A percentile compares a stretch with the other conserved stretches of the same genome.
Evolutionary conservation across 768 basidiomycete genomes (phyloP).

Genomic region (Leucocoprinus sp.): DNA sequence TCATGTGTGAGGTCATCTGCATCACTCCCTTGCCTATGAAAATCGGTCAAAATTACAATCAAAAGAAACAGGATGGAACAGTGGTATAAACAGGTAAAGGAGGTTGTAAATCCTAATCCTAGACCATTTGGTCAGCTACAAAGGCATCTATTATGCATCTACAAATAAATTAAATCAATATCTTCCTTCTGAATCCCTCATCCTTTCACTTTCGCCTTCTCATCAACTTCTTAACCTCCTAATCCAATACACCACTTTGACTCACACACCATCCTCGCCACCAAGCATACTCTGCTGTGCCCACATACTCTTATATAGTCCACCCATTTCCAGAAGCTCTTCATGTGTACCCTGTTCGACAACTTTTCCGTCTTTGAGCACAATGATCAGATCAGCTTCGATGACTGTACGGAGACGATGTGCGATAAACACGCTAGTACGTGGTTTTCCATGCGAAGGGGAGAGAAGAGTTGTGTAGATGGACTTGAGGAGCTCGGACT

Average conservation of each 20-base stretch:
- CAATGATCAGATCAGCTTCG: conserved; percentile 93
- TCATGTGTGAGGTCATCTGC: no score
- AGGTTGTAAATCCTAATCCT: no score
- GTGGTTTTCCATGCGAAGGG: conserved; percentile 43
- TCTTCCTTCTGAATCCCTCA: no score
- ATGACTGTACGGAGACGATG: conserved; percentile 86
- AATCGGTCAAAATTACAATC: no score
- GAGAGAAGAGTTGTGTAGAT: conserved; percentile 61
- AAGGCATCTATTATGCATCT: no score
- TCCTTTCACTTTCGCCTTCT: neutral
- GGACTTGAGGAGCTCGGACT: conserved; percentile 91
- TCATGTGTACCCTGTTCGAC: conserved; percentile 93
- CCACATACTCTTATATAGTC: conserved; percentile 81
- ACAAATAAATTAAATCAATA: no score
- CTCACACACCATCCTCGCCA: neutral
- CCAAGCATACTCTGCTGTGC: conserved; percentile 54
- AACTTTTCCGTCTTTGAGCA: conserved; percentile 84
- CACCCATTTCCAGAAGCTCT: conserved; percentile 57
- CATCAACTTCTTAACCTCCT: neutral
- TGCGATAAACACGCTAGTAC: conserved; percentile 96
- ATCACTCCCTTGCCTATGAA: no score
- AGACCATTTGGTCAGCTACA: no score
- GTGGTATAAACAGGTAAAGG: no score
- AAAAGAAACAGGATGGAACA: no score
- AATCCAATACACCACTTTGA: neutral